These are phyloP conservation scores for Alternaria hordeiaustralica DNA, from an alignment of 2,329 filamentous ascomycete species.

Conservation along the genomic window DNA sequence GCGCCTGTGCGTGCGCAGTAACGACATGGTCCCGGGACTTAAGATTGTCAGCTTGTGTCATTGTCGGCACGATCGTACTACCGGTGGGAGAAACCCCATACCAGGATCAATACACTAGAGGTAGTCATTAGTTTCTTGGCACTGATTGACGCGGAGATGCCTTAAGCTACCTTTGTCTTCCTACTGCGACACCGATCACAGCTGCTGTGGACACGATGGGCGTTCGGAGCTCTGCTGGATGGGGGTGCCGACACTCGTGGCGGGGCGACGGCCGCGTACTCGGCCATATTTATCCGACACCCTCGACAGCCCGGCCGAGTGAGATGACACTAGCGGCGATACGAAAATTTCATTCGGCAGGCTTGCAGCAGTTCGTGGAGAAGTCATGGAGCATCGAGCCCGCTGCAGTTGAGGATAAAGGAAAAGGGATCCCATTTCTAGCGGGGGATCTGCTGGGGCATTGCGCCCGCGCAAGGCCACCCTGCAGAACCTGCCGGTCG, in stretches of 20 bases:
- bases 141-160: neutral
- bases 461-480: conserved; percentile 7
- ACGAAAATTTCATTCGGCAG: conserved; percentile 30
- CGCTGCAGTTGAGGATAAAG: conserved; percentile 14
- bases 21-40: conserved; percentile 48
- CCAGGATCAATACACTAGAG: conserved; percentile 48
- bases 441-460: conserved; percentile 18
- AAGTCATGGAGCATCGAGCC: conserved; percentile 17
- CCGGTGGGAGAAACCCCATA: conserved; percentile 24
- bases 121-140: conserved; percentile 36
- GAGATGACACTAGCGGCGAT: conserved; percentile 9
- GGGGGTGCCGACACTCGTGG: conserved; percentile 20
- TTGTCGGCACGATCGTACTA: neutral
- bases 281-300: conserved; percentile 33
- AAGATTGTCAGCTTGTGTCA: conserved; percentile 23
- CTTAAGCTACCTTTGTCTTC: conserved; percentile 45
- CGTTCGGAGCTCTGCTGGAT: conserved; percentile 32
- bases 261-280: conserved; percentile 27
- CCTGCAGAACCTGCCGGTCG: conserved; percentile 19
- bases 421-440: conserved; percentile 14
- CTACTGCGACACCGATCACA: conserved; percentile 48
- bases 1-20: conserved; percentile 48
- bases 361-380: conserved; percentile 16
- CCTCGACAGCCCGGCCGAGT: conserved; percentile 10
- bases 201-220: conserved; percentile 46